Base-by-base conservation (phyloP, 2,329 filamentous ascomycete species). In the Aquanectria penicillioides region DNA sequence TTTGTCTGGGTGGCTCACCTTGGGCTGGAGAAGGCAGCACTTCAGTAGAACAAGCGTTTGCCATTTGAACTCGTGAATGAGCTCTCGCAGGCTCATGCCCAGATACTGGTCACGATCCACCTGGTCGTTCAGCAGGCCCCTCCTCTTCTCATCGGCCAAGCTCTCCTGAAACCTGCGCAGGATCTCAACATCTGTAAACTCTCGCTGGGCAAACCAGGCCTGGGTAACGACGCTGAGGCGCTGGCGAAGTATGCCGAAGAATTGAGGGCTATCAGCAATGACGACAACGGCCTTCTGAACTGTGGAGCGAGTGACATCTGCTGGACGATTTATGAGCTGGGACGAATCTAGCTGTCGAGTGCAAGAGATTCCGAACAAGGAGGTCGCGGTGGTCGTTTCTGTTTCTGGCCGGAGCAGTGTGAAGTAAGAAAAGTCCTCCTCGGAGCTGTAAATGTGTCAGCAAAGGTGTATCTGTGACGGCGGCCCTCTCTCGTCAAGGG, bases 361-460 rank as follows among this genome's bases (percentile, higher is more conserved):
- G 76, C 95, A 99, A 15, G 93, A 91, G 72, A 99, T 97, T 62
- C 95, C 95, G 73, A 99, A 99, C 18, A 99, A 86, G 20, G 93
- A 97, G 2, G 92, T 93, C 25, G 88, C 86, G 6, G 89, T 86
- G 28, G 79, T 73, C 17, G 75, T 69, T 48, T 77, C 77, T 63
- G 78, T 82, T 52, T 82, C 83, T 41, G 89, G 87, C 25, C 87
- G 86, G 57, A 93, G 84, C 48, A 99, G 87, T 8, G 94, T 98
- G 75, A 99, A 99, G 80, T 99, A 99, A 48, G 94, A 97, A 81
- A 98, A 99, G 78, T 98, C 95, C 78, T 99, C 95, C 57, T 90
- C 90, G 18, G 92, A 89, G 54, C 92, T 95, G 23, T 15, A 13
- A 29, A 20, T 29, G 31, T 52, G 57, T 69, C 50, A 68, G 66